Evolutionary conservation across 169 alveolate genomes (phyloP).

Genomic region (Plasmodium fragile): DNA sequence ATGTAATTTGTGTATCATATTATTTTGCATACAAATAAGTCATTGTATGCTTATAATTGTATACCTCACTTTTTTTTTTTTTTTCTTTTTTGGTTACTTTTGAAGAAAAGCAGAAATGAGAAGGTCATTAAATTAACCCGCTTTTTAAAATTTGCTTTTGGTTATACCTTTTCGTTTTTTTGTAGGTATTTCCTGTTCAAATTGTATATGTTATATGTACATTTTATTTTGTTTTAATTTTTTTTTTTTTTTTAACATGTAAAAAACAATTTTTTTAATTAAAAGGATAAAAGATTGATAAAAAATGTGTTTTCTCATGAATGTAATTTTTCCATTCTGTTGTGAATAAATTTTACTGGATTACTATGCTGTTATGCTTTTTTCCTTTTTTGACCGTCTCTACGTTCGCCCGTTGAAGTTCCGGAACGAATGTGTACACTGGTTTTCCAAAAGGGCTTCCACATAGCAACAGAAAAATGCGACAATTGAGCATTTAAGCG

Average conservation of each 20-base stretch:
- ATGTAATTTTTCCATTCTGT: not conserved
- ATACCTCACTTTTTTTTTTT: not conserved
- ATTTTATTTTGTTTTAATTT: not conserved
- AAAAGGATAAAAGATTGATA: not conserved
- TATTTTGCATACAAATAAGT: not conserved
- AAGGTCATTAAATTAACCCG: slow-evolving; percentile 4
- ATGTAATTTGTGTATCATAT: not conserved
- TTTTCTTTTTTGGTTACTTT: slow-evolving; percentile 6
- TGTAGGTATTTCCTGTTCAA: not conserved
- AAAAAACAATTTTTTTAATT: not conserved
- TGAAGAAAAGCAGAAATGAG: slow-evolving; percentile 21
- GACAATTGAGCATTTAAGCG: not conserved
- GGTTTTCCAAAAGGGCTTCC: not conserved
- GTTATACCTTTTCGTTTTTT: not conserved
- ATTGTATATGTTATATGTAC: not conserved
- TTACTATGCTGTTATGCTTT: not conserved
- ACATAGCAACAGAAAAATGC: not conserved
- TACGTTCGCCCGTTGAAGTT: not conserved
- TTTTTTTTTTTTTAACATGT: not conserved
- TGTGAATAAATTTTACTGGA: not conserved
- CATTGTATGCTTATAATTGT: not conserved
- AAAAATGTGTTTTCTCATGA: not conserved
- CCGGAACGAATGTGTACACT: not conserved
- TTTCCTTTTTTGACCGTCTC: not conserved
- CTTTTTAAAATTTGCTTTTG: not conserved